Evolutionary conservation across 805 yeast genomes (phyloP), one percentile per base, ranked within the genome.

Genomic region (Zygoascus flipseniorum): DNA sequence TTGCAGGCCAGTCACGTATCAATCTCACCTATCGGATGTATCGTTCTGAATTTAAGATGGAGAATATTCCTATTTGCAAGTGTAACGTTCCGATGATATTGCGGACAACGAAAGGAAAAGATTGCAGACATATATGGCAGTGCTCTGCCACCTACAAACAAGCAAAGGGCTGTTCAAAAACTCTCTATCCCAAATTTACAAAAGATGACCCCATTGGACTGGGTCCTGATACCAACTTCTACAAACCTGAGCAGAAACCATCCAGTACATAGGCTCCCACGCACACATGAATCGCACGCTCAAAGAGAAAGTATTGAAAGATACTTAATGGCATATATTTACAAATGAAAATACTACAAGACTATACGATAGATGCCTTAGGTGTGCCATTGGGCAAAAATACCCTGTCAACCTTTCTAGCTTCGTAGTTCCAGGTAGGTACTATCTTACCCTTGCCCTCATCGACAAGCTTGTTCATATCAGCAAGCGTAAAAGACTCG

Each of bases 11-110:
- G 0, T 55, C 72, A 4, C 67, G 95, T 50, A 76, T 83, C 56
- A 85, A 82, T 57, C 63, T 86, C 43, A 87, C 95, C 0, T 85
- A 78, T 62, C 67, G 95, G 31, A 74, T 76, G 73, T 77, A 76
- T 54, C 73, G 77, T 2, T 64, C 72, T 0, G 60, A 64, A 10
- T 74, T 74, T 54, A 60, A 63, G 1, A 56, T 49, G 55, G 64
- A 56, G 67, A 80, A 60, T 58, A 64, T 57, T 13, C 72, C 69
- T 54, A 66, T 58, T 60, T 83, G 87, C 69, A 67, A 55, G 10
- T 72, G 76, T 56, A 60, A 63, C 5, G 54, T 66, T 2, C 60
- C 72, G 0, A 82, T 82, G 86, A 65, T 75, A 8, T 65, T 86
- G 19, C 69, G 89, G 47, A 70, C 88, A 52, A 71, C 84, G 31